These are phyloP conservation scores for Ilex paraguariensis DNA, from an alignment of 305 asterid genomes.

Conservation along the genomic window DNA sequence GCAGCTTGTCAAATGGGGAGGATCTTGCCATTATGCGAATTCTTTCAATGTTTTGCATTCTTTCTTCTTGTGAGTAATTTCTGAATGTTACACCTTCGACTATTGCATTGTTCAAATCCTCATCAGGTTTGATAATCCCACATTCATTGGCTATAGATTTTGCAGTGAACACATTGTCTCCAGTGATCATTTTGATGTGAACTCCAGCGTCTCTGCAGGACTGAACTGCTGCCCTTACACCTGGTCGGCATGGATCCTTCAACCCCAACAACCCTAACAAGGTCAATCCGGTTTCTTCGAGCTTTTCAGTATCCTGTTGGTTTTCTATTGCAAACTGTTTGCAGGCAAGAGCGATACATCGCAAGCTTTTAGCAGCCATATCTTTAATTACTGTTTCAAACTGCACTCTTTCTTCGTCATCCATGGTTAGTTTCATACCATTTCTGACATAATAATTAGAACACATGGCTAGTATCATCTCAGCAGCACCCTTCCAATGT, in stretches of 20 bases:
- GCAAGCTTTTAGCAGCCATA: too few relatives aligned
- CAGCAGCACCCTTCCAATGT: conserved; percentile 37
- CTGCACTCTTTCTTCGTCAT: too few relatives aligned
- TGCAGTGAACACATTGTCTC: not conserved
- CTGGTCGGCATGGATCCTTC: not conserved
- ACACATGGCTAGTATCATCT: too few relatives aligned
- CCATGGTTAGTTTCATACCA: too few relatives aligned
- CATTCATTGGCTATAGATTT: not conserved
- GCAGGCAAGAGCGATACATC: too few relatives aligned
- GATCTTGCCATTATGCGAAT: not conserved
- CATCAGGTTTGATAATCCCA: not conserved
- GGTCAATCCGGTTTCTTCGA: too few relatives aligned
- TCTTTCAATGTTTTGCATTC: not conserved
- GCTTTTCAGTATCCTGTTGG: not conserved
- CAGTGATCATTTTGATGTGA: not conserved
- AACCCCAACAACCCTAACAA: too few relatives aligned
- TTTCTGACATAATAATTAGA: too few relatives aligned
- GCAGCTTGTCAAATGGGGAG: too few relatives aligned
- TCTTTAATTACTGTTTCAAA: too few relatives aligned
- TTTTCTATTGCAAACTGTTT: not conserved
- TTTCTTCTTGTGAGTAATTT: not conserved
- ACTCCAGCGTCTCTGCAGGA: not conserved
- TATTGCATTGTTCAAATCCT: not conserved
- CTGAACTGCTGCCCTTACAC: not conserved
- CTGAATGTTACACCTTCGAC: not conserved